Evolutionary conservation across 1,284 basidiomycete genomes (phyloP).

Genomic region (Dichomitus squalens): DNA sequence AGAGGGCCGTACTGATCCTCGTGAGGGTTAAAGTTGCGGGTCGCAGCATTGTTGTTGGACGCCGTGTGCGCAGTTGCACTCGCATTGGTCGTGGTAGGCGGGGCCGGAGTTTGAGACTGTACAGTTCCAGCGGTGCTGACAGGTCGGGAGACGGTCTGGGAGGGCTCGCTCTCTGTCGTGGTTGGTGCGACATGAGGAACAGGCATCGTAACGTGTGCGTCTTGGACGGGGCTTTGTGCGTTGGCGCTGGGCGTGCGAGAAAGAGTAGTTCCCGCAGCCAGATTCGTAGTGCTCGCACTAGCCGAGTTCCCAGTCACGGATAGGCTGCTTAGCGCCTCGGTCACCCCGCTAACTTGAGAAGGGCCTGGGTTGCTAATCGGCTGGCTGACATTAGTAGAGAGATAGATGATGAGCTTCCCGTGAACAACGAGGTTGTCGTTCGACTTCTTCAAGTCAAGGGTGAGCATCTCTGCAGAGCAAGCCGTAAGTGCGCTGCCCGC

Average conservation of each 20-base stretch:
- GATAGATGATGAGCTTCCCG: conserved; percentile 83
- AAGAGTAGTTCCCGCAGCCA: conserved; percentile 31
- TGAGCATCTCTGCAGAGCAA: conserved; percentile 64
- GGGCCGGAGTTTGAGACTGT: conserved; percentile 22
- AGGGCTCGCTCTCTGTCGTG: conserved; percentile 30
- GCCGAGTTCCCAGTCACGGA: conserved; percentile 35
- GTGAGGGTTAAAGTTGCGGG: conserved; percentile 64
- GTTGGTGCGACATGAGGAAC: conserved; percentile 39
- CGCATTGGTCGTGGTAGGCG: conserved; percentile 36
- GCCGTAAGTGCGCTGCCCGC: neutral
- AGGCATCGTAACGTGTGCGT: conserved; percentile 36
- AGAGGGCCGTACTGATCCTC: conserved; percentile 77
- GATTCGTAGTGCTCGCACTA: conserved; percentile 36
- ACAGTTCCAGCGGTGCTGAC: conserved; percentile 30
- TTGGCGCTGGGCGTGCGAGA: conserved; percentile 39
- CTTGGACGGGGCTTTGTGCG: conserved; percentile 27
- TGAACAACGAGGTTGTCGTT: conserved; percentile 87
- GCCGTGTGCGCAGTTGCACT: conserved; percentile 39
- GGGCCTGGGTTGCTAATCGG: conserved; percentile 54
- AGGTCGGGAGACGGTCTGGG: conserved; percentile 29
- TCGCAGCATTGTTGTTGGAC: conserved; percentile 39
- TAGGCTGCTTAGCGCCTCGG: conserved; percentile 34
- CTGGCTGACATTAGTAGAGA: conserved; percentile 65
- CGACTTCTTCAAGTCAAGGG: conserved; percentile 82
- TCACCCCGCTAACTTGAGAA: conserved; percentile 37